Evolutionary conservation across 495 filamentous ascomycete species (phyloP).

Genomic region (Aspergillus indologenus): DNA sequence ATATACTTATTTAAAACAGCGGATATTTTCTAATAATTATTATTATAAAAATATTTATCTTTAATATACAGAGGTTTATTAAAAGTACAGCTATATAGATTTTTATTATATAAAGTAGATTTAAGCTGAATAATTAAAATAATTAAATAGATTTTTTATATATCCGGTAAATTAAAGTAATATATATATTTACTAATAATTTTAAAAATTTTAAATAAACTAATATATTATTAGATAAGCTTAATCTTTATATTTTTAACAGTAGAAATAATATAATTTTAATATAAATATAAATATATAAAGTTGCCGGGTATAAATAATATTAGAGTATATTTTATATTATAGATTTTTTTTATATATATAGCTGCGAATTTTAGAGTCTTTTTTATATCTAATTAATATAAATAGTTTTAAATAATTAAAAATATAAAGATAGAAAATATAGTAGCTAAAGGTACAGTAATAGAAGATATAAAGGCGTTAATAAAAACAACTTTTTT

Average conservation of each 20-base stretch:
- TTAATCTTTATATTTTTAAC: slow-evolving; percentile 1
- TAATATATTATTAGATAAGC: neutral
- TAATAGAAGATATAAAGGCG: too few species aligned
- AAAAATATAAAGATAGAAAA: too few species aligned
- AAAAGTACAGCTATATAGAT: too few species aligned
- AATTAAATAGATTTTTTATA: too few species aligned
- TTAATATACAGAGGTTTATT: too few species aligned
- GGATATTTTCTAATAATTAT: neutral
- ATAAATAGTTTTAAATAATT: slow-evolving; percentile 13
- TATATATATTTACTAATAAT: too few species aligned
- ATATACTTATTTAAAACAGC: neutral
- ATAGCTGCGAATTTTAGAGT: neutral
- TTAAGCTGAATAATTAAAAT: too few species aligned
- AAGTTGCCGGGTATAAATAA: neutral
- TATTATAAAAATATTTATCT: neutral
- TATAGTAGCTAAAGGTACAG: too few species aligned
- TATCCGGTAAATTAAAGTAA: too few species aligned
- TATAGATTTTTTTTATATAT: slow-evolving; percentile 7
- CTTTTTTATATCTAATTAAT: neutral
- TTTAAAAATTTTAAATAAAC: neutral
- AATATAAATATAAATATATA: slow-evolving; percentile 8
- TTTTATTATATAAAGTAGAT: too few species aligned
- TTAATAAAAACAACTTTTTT: too few species aligned
- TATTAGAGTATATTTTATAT: neutral
- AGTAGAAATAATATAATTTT: too few species aligned